Percentiles rank a stretch among this genome's conserved stretches.
phyloP scores from a whole-genome alignment of 495 filamentous ascomycete genomes.

The Neurospora cerealis region DNA sequence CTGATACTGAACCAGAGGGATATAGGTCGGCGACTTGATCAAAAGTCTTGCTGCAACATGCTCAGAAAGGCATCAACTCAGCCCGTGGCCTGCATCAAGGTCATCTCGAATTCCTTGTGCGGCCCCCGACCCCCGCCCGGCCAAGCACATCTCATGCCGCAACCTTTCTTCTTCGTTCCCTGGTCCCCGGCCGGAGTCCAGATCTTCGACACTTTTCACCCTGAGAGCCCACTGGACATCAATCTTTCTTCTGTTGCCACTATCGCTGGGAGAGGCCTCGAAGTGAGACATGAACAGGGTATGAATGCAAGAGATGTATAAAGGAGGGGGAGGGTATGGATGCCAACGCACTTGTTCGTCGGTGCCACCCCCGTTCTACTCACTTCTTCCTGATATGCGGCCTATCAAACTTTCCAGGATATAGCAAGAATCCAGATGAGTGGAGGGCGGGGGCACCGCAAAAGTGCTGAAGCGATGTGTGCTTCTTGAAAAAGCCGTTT shows the following conservation, averaged over 20 bases:
- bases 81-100: background rate
- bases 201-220: background rate
- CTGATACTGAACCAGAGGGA: background rate
- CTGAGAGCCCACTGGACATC: background rate
- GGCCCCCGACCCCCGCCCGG: background rate
- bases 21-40: background rate
- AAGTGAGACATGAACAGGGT: constrained; percentile 12
- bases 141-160: background rate
- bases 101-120: background rate
- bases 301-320: constrained; percentile 3
- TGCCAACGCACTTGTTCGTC: background rate
- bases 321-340: background rate
- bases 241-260: constrained; percentile 6
- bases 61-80: background rate
- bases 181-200: background rate
- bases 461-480: background rate
- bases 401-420: background rate
- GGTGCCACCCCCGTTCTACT: background rate
- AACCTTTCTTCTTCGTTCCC: background rate
- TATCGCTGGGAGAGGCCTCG: constrained; percentile 2
- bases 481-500: background rate
- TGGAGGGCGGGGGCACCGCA: background rate
- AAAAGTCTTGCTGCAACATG: background rate
- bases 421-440: background rate
- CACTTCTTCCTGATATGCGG: background rate